phyloP scores from a whole-genome alignment of 345 rosid species.

The Citrus medica region DNA sequence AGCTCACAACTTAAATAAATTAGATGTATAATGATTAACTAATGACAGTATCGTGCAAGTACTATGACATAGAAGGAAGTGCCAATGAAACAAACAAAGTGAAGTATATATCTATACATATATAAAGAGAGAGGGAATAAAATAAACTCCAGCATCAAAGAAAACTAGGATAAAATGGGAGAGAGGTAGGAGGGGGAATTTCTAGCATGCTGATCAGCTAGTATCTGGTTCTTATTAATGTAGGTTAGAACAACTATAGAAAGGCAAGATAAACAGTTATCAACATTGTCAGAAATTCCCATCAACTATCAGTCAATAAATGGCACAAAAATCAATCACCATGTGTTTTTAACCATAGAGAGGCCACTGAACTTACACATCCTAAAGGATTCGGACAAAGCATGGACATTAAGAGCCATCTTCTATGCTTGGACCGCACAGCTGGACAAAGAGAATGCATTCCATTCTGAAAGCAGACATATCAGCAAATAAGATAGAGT shows the following conservation, averaged over 20 bases:
- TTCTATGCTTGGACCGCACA: conserved; percentile 93
- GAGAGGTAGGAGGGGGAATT: too few relatives aligned
- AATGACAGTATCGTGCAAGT: neutral
- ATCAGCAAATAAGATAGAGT: conserved; percentile 6
- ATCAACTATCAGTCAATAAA: neutral
- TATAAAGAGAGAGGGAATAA: too few relatives aligned
- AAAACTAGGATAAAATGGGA: neutral
- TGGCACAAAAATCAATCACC: neutral
- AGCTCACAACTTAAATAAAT: neutral
- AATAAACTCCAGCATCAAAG: too few relatives aligned
- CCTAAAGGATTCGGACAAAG: conserved; percentile 38
- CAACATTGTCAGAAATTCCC: neutral
- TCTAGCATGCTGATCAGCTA: neutral
- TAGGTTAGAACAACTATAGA: neutral
- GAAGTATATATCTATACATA: neutral
- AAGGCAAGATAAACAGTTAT: neutral
- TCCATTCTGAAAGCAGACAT: conserved; percentile 61
- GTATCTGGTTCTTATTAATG: neutral
- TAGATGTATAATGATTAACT: neutral
- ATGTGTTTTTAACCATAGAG: neutral
- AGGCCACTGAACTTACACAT: conserved; percentile 54
- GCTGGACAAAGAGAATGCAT: conserved; percentile 98
- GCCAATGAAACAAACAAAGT: neutral
- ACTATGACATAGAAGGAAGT: neutral
- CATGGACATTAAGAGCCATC: conserved; percentile 99